Evolutionary conservation across 495 filamentous ascomycete genomes (phyloP), one percentile per base, ranked within the genome.

Genomic region (Hypoxylon perforatum): DNA sequence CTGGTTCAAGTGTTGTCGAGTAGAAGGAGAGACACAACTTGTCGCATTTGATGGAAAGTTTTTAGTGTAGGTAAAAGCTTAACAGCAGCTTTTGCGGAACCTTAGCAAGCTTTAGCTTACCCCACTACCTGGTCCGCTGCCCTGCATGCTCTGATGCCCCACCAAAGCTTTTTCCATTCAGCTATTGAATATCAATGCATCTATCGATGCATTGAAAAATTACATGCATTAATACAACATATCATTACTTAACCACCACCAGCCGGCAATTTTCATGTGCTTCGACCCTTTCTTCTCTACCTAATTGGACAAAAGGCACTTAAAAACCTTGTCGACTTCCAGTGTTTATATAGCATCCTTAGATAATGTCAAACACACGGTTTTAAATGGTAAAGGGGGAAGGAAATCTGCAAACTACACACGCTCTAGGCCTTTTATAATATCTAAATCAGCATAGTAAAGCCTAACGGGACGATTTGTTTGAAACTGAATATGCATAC

Each of bases 31-130:
- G 35, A 38, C 2, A n/a, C 35, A 11, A 17, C 12, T 33, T n/a
- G 30, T 47, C 51, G 53, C 33, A 67, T 51, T 46, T 35, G 19
- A 55, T 55, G 48, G 22, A 54, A 69, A 69, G 57, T 57, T 57
- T 61, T 51, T 15, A 58, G 45, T 42, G 1, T 28, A 28, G 25
- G 25, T 28, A 3, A 28, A 3, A 7, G 25, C 8, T 10, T 11
- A 42, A 59, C 41, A 35, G 58, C 35, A 2, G 12, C 38, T 41
- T 17, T 42, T 3, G 14, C 39, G 33, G 6, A 9, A 18, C 10
- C 11, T 4, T 19, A 51, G 30, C 50, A 58, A 57, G 53, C 53
- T 64, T 53, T 52, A 33, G 30, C 30, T 33, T 56, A 50, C 60
- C 60, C 60, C 60, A 63, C 60, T 36, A 55, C 15, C 28, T 23